Percentiles rank a stretch among this genome's conserved stretches.
These are phyloP conservation scores for Hirsutella minnesotensis DNA, from an alignment of 2,329 filamentous ascomycete genomes.

Conservation along the genomic window DNA sequence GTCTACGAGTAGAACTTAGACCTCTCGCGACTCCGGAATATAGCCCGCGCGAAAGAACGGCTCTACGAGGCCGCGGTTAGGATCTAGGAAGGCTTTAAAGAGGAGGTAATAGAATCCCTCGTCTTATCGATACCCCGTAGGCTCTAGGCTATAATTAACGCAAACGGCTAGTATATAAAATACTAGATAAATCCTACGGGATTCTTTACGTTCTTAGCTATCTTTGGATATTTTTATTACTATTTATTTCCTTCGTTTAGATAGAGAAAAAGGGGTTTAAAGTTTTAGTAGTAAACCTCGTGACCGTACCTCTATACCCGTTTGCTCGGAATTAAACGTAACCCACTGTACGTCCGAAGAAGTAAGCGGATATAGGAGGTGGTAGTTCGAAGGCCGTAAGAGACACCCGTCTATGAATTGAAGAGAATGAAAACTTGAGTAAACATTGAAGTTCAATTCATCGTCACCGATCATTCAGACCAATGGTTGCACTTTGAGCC, in stretches of 20 bases:
- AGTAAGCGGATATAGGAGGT: too few relatives aligned
- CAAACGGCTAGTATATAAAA: neutral
- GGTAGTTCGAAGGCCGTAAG: too few relatives aligned
- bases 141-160: neutral
- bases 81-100: neutral
- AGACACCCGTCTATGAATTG: too few relatives aligned
- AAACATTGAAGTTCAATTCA: too few relatives aligned
- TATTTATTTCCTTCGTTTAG: neutral
- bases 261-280: neutral
- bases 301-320: neutral
- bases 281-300: neutral
- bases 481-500: too few relatives aligned
- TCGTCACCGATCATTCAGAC: too few relatives aligned
- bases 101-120: neutral
- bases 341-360: too few relatives aligned
- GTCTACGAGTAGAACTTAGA: neutral
- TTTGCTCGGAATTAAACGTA: neutral
- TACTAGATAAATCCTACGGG: neutral
- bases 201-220: too few relatives aligned
- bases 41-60: neutral
- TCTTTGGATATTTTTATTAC: neutral
- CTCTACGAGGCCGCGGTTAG: neutral
- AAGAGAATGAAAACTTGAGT: too few relatives aligned
- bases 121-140: neutral
- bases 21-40: too few relatives aligned